Evolutionary conservation across 495 filamentous ascomycete genomes (phyloP).

Genomic region (Polyplosphaeria fusca): DNA sequence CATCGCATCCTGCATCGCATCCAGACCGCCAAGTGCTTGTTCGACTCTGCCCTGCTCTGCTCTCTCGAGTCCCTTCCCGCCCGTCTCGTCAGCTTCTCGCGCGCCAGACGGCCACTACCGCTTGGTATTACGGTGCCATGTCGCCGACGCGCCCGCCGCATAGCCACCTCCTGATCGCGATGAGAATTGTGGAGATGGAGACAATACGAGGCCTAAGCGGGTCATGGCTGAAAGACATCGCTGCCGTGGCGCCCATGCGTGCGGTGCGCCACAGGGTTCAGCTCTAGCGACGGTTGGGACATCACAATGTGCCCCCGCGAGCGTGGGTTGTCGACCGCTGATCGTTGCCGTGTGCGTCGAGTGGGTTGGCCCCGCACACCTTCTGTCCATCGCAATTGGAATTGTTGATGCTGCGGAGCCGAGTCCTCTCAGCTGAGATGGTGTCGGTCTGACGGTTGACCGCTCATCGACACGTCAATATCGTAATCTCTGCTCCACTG

Average conservation of each 20-base stretch:
- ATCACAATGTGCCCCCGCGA: background rate
- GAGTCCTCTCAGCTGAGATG: background rate
- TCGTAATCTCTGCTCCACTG: too few species aligned
- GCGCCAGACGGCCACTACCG: conserved; percentile 16
- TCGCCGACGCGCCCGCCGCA: background rate
- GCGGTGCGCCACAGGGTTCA: conserved; percentile 1
- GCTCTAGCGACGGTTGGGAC: background rate
- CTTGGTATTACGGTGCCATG: too few species aligned
- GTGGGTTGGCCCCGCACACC: background rate
- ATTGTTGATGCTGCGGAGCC: too few species aligned
- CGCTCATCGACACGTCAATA: too few species aligned
- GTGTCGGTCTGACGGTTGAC: background rate
- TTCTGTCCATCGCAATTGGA: too few species aligned
- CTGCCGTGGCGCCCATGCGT: too few species aligned
- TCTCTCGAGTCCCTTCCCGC: background rate
- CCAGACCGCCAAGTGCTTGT: conserved; percentile 5
- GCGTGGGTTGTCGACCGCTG: background rate
- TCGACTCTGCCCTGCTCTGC: background rate
- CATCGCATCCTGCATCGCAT: too few species aligned
- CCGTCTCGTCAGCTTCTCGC: conserved; percentile 10
- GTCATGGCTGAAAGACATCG: background rate
- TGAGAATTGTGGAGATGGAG: conserved; percentile 13
- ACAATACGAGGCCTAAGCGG: background rate
- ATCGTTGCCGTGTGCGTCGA: background rate
- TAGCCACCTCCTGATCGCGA: background rate